Evolutionary conservation across 164 flowering plant genomes (phyloP), one percentile per base, ranked within the genome.

Genomic region (Piper longum): DNA sequence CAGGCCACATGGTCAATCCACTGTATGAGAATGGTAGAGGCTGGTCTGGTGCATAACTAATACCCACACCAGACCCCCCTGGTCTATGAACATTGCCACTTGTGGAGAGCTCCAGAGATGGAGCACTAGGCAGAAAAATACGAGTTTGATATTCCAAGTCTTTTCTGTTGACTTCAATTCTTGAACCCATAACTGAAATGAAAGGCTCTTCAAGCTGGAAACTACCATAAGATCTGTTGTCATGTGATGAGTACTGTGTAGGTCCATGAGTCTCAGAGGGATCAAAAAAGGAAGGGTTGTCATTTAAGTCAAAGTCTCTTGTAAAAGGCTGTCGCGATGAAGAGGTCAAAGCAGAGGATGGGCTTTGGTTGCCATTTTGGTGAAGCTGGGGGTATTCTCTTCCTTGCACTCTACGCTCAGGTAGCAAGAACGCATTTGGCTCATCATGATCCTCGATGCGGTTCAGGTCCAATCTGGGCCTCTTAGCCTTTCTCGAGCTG

Each of bases 271-370:
- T 70, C 60, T 80, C 80, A 67, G 16, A 41, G 5, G 59, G 19
- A 43, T 76, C 79, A 19, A 75, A 70, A 60, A 71, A 43, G 48
- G 64, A 62, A 4, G 85, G 87, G 56, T 73, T 77, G 68, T 85
- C 96, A 75, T 92, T 92, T 76, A 92, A 77, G 71, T 92, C 89
- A 64, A 89, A 66, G 77, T 86, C 81, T 75, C 81, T 80, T 75
- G 80, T 57, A 4, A 79, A 62, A 54, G 84, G 79, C 67, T 77
- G 88, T 79, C 76, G 74, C 16, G 87, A 73, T 17, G 96, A 85
- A 16, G 93, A 87, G 3, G 91, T 86, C 0, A 87, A 85, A 16
- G 85, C 80, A 45, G 89, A 88, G 16, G 91, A 84, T 57, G 81
- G 83, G 54, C 77, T 78, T 16, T 56, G 79, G 48, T 66, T 74